These are phyloP conservation scores for Phytophthora parvispora DNA, from an alignment of 352 stramenopile species.

Conservation along the genomic window DNA sequence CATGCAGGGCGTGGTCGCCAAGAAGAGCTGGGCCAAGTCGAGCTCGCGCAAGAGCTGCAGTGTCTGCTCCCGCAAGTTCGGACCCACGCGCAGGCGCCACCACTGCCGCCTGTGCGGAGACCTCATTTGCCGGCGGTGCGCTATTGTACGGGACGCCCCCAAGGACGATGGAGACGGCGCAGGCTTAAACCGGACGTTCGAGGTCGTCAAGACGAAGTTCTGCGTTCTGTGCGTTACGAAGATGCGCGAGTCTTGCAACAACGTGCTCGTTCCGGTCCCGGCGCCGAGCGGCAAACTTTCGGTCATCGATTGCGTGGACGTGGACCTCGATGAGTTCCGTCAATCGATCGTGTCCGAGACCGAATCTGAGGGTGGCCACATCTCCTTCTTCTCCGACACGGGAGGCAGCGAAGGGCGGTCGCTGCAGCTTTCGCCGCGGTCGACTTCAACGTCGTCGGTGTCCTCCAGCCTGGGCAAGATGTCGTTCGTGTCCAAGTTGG, in stretches of 20 bases:
- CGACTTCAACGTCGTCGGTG: slow-evolving; percentile 22
- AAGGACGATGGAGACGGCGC: slow-evolving; percentile 26
- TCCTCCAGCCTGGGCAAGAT: slow-evolving; percentile 41
- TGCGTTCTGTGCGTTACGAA: slow-evolving; percentile 73
- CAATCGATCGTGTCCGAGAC: slow-evolving; percentile 55
- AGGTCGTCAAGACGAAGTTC: slow-evolving; percentile 77
- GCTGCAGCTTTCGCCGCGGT: slow-evolving; percentile 27
- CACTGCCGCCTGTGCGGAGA: slow-evolving; percentile 86
- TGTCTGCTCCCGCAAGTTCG: slow-evolving; percentile 73
- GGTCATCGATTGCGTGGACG: slow-evolving; percentile 25
- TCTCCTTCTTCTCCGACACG: slow-evolving; percentile 47
- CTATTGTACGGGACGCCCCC: slow-evolving; percentile 60
- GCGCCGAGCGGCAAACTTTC: slow-evolving; percentile 33
- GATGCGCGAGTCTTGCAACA: slow-evolving; percentile 49
- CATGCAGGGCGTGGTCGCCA: slow-evolving; percentile 54
- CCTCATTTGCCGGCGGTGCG: slow-evolving; percentile 80
- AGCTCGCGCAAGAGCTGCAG: slow-evolving; percentile 59
- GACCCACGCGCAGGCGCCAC: slow-evolving; percentile 70
- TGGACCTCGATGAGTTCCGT: slow-evolving; percentile 26
- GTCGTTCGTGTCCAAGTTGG: slow-evolving; percentile 44
- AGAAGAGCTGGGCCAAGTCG: slow-evolving; percentile 62
- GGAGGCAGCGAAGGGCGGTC: slow-evolving; percentile 35
- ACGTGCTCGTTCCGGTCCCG: slow-evolving; percentile 28
- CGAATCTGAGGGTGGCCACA: slow-evolving; percentile 55
- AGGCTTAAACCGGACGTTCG: slow-evolving; percentile 50